Base-by-base conservation (phyloP, 179 eudicot species). In the Spinacia oleracea region DNA sequence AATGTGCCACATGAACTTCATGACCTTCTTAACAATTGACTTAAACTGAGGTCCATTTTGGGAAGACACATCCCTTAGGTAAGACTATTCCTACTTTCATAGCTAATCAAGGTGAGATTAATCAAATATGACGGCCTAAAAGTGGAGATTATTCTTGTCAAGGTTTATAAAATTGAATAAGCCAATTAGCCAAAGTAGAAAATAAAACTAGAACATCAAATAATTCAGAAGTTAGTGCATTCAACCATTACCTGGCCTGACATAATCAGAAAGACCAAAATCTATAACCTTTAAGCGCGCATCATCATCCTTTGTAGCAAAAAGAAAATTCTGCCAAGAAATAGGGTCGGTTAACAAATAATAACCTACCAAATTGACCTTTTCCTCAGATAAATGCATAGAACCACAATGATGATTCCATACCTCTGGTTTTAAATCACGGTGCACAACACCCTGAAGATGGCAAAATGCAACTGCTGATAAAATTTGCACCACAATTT, bases 391-490 rank as follows among this genome's bases (percentile, higher is more conserved):
- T 48, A 35, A 66, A 55, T 72, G 16, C 15, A 73, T 23, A n/a
- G 9, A 77, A 58, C 31, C 43, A 31, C 43, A 35, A 48, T 64
- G 16, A 27, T 0, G 38, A 65, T 43, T 73, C 21, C 63, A 67
- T 84, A 94, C 98, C 98, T 94, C 98, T 11, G 97, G 98, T 81
- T 94, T 94, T 42, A 94, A 84, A 85, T 94, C 98, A 48, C 98
- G 96, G 85, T 94, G 98, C 72, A 94, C 98, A 79, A 94, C 97
- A 81, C 98, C 98, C 84, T 94, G 98, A 79, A 92, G 93, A 85
- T 94, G 98, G 82, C 97, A 94, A 86, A 90, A 94, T 78, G 97
- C 91, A 71, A 88, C 94, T 59, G 91, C 97, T 68, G 86, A 85
- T 77, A 94, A 81, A 70, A 94, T 94, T 78, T 94, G 98, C 78